Conservation (phyloP, 306 rosid species). For the Styphnolobium japonicum region DNA sequence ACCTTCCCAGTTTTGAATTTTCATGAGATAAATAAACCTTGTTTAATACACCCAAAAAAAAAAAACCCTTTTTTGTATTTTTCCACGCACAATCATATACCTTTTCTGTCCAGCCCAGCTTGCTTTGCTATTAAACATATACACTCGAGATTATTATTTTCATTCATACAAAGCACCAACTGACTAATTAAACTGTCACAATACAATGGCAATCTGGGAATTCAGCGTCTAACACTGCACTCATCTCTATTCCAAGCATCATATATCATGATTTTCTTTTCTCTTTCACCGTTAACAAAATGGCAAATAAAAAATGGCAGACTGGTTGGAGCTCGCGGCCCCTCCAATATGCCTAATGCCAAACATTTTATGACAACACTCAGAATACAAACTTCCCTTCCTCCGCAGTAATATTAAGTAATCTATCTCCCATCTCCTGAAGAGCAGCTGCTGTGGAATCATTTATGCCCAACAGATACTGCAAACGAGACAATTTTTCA, state of each 20-base stretch:
- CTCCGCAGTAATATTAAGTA: constrained; percentile 46
- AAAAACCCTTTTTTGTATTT: too few species aligned
- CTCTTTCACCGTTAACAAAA: neutral
- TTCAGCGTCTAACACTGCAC: constrained; percentile 22
- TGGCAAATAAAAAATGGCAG: constrained; percentile 15
- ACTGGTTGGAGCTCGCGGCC: neutral
- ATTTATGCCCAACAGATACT: constrained; percentile 78
- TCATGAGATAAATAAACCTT: too few species aligned
- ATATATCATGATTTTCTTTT: neutral
- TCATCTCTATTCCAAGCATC: constrained; percentile 14
- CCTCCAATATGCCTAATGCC: constrained; percentile 34
- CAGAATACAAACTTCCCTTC: constrained; percentile 89
- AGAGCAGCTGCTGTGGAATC: constrained; percentile 76
- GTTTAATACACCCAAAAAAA: too few species aligned
- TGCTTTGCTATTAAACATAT: too few species aligned
- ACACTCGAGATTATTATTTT: neutral
- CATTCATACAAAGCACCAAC: neutral
- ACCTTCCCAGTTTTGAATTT: too few species aligned
- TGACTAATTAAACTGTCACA: neutral
- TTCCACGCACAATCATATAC: too few species aligned
- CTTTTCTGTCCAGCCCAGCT: too few species aligned
- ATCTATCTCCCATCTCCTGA: constrained; percentile 63
- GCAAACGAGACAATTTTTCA: constrained; percentile 79
- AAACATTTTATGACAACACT: constrained; percentile 22
- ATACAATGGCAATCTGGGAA: neutral